Evolutionary conservation across 1,284 basidiomycete genomes (phyloP), one percentile per base, ranked within the genome.

Genomic region (Ceratobasidium sp.): DNA sequence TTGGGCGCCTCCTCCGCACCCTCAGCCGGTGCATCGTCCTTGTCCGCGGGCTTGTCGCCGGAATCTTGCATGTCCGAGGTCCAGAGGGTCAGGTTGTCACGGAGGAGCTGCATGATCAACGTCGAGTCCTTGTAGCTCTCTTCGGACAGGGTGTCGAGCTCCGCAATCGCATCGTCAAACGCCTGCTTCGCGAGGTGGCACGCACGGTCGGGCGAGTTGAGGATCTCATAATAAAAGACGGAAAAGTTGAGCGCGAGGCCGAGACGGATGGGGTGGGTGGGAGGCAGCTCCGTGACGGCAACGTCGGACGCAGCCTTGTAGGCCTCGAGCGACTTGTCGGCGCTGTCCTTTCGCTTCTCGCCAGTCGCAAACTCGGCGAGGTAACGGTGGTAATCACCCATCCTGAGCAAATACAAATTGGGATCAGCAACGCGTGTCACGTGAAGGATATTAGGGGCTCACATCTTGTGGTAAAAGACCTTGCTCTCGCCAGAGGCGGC

Each of bases 401-500:
- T 99, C 95, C 95, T 97, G 78, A 30, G 40, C 62, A 42, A 59
- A 48, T 58, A 14, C 28, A 36, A 70, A 46, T 46, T 25, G 9
- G 14, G 42, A 48, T 70, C 33, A 58, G 40, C 66, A 44, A 70
- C 66, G 66, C 66, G 66, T 42, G 54, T 70, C 66, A 70, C 66
- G 66, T 70, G 66, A 44, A n/a, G 54, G 25, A 23, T n/a, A 46
- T 51, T 46, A 46, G 28, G 66, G 66, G 30, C 92, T 76, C 79
- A 96, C 96, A 99, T 98, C 92, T 99, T 99, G 90, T 98, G 96
- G 88, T 99, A 99, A 89, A 99, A 99, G 76, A 99, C 96, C 88
- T 98, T 98, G 77, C 93, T 96, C 86, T 99, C 97, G 81, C 97
- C 96, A 75, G 95, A 92, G 75, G 95, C 95, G 73, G 96, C 97